Evolutionary conservation across 225 moss, liverwort and hornwort species (phyloP).

Genomic region (Bryoerythrophyllum caledonicum): DNA sequence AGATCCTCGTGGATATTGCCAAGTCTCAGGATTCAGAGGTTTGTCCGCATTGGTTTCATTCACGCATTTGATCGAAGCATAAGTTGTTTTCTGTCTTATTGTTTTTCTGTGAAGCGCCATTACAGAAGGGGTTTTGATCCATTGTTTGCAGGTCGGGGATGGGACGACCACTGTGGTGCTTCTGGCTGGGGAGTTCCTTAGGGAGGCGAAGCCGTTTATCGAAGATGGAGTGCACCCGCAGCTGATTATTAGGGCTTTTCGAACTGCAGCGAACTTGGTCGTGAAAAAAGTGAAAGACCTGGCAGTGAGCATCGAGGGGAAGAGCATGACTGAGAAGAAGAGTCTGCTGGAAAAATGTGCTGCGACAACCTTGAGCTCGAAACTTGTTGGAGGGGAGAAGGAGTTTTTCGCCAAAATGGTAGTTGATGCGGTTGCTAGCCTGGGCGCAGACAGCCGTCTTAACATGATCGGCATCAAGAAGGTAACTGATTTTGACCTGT

Average conservation of each 20-base stretch:
- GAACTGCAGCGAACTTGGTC: conserved; percentile 71
- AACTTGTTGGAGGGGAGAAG: conserved; percentile 97
- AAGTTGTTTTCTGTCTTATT: background rate
- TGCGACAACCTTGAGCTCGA: conserved; percentile 89
- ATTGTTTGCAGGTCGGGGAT: conserved; percentile 76
- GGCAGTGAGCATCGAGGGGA: conserved; percentile 94
- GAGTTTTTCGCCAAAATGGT: conserved; percentile 99
- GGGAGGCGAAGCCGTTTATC: conserved; percentile 93
- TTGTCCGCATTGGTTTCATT: background rate
- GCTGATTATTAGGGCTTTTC: conserved; percentile 87
- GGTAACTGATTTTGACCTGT: conserved; percentile 34
- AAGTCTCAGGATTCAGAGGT: conserved; percentile 99
- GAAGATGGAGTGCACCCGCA: conserved; percentile 99
- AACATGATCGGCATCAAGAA: conserved; percentile 98
- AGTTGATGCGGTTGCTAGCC: conserved; percentile 87
- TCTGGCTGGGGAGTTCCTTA: conserved; percentile 94
- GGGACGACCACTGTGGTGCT: conserved; percentile 98
- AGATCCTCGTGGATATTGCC: conserved; percentile 96
- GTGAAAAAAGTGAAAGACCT: conserved; percentile 82
- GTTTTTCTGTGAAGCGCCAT: background rate
- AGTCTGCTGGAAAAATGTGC: conserved; percentile 90
- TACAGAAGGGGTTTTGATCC: background rate
- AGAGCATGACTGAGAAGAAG: conserved; percentile 89
- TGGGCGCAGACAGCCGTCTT: conserved; percentile 78
- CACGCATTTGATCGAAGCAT: background rate